A percentile compares a stretch with the other conserved stretches of the same genome.
phyloP scores from a whole-genome alignment of 116 monocot genomes.

The Cymodocea nodosa region DNA sequence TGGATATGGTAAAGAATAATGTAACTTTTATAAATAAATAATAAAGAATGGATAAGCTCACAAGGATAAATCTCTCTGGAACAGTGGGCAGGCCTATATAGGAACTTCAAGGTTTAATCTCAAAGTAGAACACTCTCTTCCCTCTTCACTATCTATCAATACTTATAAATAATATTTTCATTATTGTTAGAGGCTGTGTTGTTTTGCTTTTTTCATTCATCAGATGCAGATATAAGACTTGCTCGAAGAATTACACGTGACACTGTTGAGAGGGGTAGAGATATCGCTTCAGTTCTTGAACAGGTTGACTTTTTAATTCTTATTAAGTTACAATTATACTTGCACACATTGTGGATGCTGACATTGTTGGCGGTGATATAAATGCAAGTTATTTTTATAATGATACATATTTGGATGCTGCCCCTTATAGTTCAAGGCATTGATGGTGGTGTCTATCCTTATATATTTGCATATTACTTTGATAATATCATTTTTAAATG shows the following conservation, averaged over 20 bases:
- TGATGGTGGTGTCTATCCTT: neutral
- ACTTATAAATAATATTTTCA: neutral
- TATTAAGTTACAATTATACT: neutral
- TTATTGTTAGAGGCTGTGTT: neutral
- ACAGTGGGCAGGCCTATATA: slow-evolving; percentile 45
- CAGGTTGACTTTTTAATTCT: slow-evolving; percentile 2
- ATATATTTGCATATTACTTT: neutral
- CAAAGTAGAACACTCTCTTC: slow-evolving; percentile 56
- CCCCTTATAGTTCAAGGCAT: no score
- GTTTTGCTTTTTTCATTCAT: neutral
- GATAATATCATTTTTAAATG: neutral
- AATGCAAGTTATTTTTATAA: no score
- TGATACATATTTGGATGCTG: no score
- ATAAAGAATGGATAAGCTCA: no score
- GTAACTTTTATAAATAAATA: no score
- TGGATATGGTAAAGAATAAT: no score
- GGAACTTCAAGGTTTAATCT: slow-evolving; percentile 88
- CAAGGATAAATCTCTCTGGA: no score
- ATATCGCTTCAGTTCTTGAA: slow-evolving; percentile 9
- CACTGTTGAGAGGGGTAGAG: slow-evolving; percentile 9
- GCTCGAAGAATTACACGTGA: slow-evolving; percentile 13
- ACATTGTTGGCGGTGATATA: no score
- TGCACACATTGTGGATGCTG: no score
- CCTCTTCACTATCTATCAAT: slow-evolving; percentile 56
- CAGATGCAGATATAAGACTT: slow-evolving; percentile 13